Evolutionary conservation across 768 basidiomycete genomes (phyloP), one percentile per base, ranked within the genome.

Genomic region (Suillus plorans): DNA sequence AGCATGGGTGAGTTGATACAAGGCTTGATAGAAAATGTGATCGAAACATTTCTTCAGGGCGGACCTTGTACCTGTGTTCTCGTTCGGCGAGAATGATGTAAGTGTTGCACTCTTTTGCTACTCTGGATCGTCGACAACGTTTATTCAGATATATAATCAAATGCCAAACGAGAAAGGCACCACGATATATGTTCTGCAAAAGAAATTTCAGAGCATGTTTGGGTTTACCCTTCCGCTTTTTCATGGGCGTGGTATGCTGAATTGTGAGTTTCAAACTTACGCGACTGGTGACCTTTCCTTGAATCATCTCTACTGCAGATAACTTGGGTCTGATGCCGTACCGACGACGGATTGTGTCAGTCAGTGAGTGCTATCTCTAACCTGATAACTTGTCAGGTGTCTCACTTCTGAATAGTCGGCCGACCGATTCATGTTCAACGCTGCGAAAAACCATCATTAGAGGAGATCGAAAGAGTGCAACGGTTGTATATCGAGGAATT

Each of bases 61-160:
- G 45, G 94, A 96, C 71, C 82, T 99, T 13, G 97, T 99, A 0
- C 97, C 97, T 0, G 96, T 98, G 4, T 99, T 99, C 73, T 96
- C 94, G 6, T 99, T 99, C 70, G 97, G 97, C 14, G 97, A 99
- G 81, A 99, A 99, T 74, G 97, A 99, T 76, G 96, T 96, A 66
- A 72, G 86, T 82, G 55, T 14, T 47, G 37, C 18, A 22, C 58
- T 61, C 28, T 63, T 39, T 22, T 14, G 5, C n/a, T 57, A 14
- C 42, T 56, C 6, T 37, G 12, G 1, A 6, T 44, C 50, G n/a
- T 31, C 47, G 41, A 68, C 5, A 49, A 6, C 49, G 12, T 50
- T 55, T 8, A 60, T 61, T 45, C 71, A 98, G 95, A 97, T 99
- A 60, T 99, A 94, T 71, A 85, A 96, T 67, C 97, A 99, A 80